Base-by-base conservation (phyloP, 441 rosid species). In the Croton laevigatus region DNA sequence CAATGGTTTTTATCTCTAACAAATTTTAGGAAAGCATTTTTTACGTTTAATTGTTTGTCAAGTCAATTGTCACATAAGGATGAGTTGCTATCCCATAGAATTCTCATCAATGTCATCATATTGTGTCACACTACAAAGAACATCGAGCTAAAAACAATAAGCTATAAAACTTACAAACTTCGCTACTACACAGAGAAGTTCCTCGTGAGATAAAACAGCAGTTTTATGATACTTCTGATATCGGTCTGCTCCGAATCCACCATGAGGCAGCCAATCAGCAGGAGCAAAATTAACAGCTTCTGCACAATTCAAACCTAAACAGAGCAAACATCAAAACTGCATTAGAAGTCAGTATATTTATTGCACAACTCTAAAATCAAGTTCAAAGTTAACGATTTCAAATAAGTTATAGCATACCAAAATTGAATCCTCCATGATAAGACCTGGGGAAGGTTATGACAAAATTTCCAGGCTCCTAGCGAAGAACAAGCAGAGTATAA, bases 241-340 rank as follows among this genome's bases (percentile, higher is more conserved):
- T 58, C 89, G 88, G 80, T 91, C 88, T 8, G 96, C 89, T 65
- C 94, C 90, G 75, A 79, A 83, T 38, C 97, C 93, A 76, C 99
- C 99, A 80, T 92, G 87, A 54, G 99, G 99, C 73, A 95, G 82
- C 99, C 99, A 95, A 74, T 92, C 99, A 78, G 97, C 96, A 64
- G 99, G 96, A 64, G 98, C 97, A 81, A 95, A 95, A 81, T 95
- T 95, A 72, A 95, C 99, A 54, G 99, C 98, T 85, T 94, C 97
- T 17, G 97, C 97, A 74, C 93, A 92, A 78, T 95, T 95, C 73
- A 95, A 82, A 84, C 99, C 98, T 95, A 83, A 65, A 72, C 71
- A 76, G 45, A 69, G 62, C 71, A 48, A 55, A 61, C 17, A 37
- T 62, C 59, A 68, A 16, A 60, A 72, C 59, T 63, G 59, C 54